A percentile compares a stretch with the other conserved stretches of the same genome.
phyloP scores from a whole-genome alignment of 2,329 filamentous ascomycete genomes.

The Aspergillus puulaauensis region DNA sequence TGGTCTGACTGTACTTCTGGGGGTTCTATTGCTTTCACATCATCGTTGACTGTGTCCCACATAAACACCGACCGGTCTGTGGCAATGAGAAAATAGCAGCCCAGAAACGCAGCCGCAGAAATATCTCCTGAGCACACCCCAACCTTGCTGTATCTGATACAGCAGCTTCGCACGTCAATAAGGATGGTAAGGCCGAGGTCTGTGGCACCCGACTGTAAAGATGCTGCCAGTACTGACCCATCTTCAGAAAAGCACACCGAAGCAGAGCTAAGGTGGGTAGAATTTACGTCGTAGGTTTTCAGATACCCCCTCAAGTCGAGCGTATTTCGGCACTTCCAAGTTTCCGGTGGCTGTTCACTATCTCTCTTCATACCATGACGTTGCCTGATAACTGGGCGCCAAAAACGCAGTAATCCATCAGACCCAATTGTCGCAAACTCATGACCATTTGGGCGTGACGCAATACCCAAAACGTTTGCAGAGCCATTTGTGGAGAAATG shows the following conservation, averaged over 20 bases:
- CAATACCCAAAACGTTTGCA: slow-evolving; percentile 68
- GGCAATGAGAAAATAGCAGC: slow-evolving; percentile 71
- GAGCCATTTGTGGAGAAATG: slow-evolving; percentile 61
- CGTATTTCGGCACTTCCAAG: slow-evolving; percentile 70
- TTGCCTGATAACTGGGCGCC: slow-evolving; percentile 71
- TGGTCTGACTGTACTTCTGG: slow-evolving; percentile 38
- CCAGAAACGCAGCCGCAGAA: slow-evolving; percentile 68
- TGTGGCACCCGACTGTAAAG: slow-evolving; percentile 38
- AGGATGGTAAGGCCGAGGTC: slow-evolving; percentile 68
- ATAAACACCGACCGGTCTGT: slow-evolving; percentile 68
- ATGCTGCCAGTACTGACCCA: slow-evolving; percentile 75
- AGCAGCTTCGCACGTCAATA: slow-evolving; percentile 70
- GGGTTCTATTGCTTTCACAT: slow-evolving; percentile 65
- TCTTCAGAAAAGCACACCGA: slow-evolving; percentile 78
- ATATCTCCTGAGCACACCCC: slow-evolving; percentile 66
- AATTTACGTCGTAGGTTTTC: slow-evolving; percentile 26
- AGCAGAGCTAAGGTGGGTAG: slow-evolving; percentile 50
- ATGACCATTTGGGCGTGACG: slow-evolving; percentile 64
- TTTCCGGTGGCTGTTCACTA: slow-evolving; percentile 56
- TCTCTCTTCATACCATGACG: slow-evolving; percentile 66
- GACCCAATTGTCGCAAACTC: slow-evolving; percentile 84
- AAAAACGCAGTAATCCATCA: slow-evolving; percentile 75
- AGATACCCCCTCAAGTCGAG: slow-evolving; percentile 47
- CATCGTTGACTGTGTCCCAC: slow-evolving; percentile 81
- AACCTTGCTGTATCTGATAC: slow-evolving; percentile 65